phyloP scores from a whole-genome alignment of 192 early-diverging fungal species.

The Rhizoclosmatium globosum region DNA sequence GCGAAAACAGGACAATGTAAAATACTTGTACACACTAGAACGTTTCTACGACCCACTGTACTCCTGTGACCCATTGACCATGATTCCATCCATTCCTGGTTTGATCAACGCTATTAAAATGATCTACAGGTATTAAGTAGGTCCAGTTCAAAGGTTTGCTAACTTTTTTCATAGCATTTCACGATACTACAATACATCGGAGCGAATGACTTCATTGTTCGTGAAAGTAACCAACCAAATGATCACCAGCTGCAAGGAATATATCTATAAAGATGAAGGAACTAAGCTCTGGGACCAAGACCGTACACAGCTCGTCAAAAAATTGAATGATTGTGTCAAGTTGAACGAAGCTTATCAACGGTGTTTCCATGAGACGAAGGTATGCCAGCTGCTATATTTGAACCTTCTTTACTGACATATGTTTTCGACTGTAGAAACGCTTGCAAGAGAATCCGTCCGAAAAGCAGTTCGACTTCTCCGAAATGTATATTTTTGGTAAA shows the following conservation, averaged over 20 bases:
- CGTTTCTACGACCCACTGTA: slow-evolving; percentile 72
- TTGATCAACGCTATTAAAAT: slow-evolving; percentile 76
- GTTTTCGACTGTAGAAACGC: slow-evolving; percentile 27
- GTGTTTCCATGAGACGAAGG: slow-evolving; percentile 72
- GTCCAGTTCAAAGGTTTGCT: slow-evolving; percentile 11
- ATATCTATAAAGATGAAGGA: slow-evolving; percentile 67
- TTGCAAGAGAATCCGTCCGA: slow-evolving; percentile 68
- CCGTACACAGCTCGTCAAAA: slow-evolving; percentile 57
- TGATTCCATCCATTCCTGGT: slow-evolving; percentile 73
- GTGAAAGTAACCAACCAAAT: slow-evolving; percentile 77
- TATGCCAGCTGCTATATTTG: slow-evolving; percentile 30
- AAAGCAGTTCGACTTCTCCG: slow-evolving; percentile 74
- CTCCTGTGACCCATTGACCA: slow-evolving; percentile 64
- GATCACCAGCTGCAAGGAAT: slow-evolving; percentile 75
- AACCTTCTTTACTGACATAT: slow-evolving; percentile 27
- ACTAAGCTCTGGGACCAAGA: slow-evolving; percentile 74
- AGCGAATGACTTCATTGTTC: slow-evolving; percentile 72
- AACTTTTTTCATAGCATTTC: slow-evolving; percentile 53
- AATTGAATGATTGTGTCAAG: slow-evolving; percentile 62
- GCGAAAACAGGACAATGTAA: slow-evolving; percentile 64
- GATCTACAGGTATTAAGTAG: slow-evolving; percentile 59
- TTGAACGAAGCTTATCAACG: slow-evolving; percentile 71
- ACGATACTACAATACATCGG: slow-evolving; percentile 74
- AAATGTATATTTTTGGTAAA: slow-evolving; percentile 78
- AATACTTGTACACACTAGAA: slow-evolving; percentile 73